phyloP scores from a whole-genome alignment of 2,329 filamentous ascomycete genomes.

The Cladorrhinum sp. region DNA sequence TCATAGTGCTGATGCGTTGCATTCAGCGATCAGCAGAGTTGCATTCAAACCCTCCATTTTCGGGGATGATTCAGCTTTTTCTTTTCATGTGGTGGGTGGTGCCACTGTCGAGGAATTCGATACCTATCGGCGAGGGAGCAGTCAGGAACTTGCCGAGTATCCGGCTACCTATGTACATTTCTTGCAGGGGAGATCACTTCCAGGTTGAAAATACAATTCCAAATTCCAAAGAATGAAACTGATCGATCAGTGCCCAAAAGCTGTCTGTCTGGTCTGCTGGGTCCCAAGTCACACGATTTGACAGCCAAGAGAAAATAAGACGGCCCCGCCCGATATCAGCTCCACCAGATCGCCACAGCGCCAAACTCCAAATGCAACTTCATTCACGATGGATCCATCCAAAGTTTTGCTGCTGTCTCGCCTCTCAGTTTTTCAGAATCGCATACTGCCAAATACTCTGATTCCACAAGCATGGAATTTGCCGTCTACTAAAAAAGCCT shows the following conservation, averaged over 20 bases:
- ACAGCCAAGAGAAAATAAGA: background rate
- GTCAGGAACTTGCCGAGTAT: background rate
- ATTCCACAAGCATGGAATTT: background rate
- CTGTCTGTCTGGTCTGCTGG: background rate
- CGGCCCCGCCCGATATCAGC: background rate
- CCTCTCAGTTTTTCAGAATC: background rate
- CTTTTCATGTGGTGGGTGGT: background rate
- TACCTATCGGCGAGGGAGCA: too few species aligned
- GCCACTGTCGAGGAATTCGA: too few species aligned
- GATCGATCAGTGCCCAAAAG: too few species aligned
- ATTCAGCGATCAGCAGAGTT: background rate
- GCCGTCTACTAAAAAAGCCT: background rate
- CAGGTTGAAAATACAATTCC: background rate
- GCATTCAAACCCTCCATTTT: background rate
- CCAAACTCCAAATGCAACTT: too few species aligned
- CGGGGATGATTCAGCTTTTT: background rate
- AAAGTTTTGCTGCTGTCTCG: background rate
- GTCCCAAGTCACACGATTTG: background rate
- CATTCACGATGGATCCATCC: background rate
- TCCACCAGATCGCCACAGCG: background rate
- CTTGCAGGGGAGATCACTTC: background rate
- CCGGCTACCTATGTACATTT: background rate
- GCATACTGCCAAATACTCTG: too few species aligned
- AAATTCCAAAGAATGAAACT: too few species aligned
- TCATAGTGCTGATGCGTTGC: background rate